phyloP scores from a whole-genome alignment of 2,329 filamentous ascomycete species.

The Fusarium duplospermum region DNA sequence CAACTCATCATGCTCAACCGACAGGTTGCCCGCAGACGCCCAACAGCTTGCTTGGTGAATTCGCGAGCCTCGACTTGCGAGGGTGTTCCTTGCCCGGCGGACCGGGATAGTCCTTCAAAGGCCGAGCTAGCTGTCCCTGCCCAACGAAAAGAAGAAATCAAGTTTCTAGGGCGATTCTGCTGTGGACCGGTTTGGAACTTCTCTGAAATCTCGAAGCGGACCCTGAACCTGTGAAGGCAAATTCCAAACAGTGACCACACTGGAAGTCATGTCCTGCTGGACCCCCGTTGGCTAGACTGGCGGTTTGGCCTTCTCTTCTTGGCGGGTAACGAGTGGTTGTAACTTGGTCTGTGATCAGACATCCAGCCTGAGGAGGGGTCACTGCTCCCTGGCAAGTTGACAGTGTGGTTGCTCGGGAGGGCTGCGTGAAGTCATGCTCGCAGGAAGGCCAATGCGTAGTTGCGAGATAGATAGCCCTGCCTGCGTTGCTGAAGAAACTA shows the following conservation, averaged over 20 bases:
- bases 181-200: constrained; percentile 20
- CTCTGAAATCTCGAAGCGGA: constrained; percentile 11
- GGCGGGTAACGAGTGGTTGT: constrained; percentile 4
- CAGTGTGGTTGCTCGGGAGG: background rate
- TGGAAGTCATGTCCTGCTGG: constrained; percentile 1
- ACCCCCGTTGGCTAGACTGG: background rate
- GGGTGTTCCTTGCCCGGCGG: constrained; percentile 22
- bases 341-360: background rate
- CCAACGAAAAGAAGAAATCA: constrained; percentile 35
- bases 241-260: constrained; percentile 5
- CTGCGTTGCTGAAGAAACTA: background rate
- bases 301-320: background rate
- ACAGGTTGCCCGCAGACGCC: constrained; percentile 11
- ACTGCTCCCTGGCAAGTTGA: constrained; percentile 10
- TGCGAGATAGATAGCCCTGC: constrained; percentile 2
- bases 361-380: background rate
- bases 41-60: constrained; percentile 9
- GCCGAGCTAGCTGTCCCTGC: constrained; percentile 31
- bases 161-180: constrained; percentile 31
- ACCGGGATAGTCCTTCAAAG: constrained; percentile 34
- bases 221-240: constrained; percentile 1
- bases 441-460: constrained; percentile 22
- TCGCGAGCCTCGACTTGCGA: constrained; percentile 19
- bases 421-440: constrained; percentile 9
- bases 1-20: constrained; percentile 32